Conservation (phyloP, 2,329 filamentous ascomycete species). For the Sclerotinia nivalis region DNA sequence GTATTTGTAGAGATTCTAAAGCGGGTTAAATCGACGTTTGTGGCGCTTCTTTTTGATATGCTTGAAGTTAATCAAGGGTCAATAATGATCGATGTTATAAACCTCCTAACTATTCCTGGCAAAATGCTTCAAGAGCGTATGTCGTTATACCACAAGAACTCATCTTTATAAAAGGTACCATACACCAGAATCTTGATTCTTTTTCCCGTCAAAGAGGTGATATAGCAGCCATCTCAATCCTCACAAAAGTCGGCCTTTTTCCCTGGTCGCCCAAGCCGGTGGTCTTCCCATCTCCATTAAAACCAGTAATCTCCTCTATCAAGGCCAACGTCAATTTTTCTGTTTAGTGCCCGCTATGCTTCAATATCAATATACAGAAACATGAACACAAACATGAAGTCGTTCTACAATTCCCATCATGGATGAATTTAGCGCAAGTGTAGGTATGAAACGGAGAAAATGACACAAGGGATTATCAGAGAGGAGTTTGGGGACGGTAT, state of each 20-base stretch:
- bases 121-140: constrained; percentile 47
- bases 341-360: constrained; percentile 50
- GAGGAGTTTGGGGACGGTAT: constrained; percentile 81
- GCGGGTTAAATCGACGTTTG: constrained; percentile 47
- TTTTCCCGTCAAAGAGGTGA: constrained; percentile 38
- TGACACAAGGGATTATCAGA: constrained; percentile 90
- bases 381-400: constrained; percentile 19
- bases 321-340: constrained; percentile 48
- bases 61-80: constrained; percentile 46
- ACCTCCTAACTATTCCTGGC: constrained; percentile 48
- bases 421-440: constrained; percentile 45
- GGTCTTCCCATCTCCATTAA: constrained; percentile 43
- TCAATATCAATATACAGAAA: constrained; percentile 16
- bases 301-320: constrained; percentile 48
- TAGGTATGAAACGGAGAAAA: constrained; percentile 47
- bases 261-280: constrained; percentile 23
- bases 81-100: constrained; percentile 50
- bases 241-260: constrained; percentile 46
- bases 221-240: constrained; percentile 45
- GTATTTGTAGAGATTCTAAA: constrained; percentile 50
- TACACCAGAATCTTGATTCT: constrained; percentile 53
- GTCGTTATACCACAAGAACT: constrained; percentile 50
- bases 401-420: constrained; percentile 43
- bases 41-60: constrained; percentile 52
- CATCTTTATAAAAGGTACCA: constrained; percentile 49